Conservation (phyloP, 1,284 basidiomycete genomes). For the Jaminaea rosea region DNA sequence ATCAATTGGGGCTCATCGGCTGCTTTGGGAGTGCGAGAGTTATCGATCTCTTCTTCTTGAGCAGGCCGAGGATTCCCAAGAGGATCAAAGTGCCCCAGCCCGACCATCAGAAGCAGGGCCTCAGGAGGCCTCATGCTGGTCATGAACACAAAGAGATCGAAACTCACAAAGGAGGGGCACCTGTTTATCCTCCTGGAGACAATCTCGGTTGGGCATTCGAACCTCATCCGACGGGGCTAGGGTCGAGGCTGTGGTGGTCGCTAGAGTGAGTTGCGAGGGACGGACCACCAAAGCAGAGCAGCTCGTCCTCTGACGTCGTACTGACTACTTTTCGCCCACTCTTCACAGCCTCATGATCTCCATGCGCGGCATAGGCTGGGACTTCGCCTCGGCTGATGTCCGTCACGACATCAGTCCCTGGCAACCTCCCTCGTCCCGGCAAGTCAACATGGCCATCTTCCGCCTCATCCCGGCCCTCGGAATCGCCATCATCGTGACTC, state of each 20-base stretch:
- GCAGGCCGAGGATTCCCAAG: conserved; percentile 16
- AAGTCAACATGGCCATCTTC: conserved; percentile 17
- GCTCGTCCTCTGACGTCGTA: no score
- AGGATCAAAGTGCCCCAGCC: conserved; percentile 12
- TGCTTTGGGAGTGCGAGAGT: conserved; percentile 19
- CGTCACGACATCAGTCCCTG: conserved; percentile 25
- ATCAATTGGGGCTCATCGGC: conserved; percentile 23
- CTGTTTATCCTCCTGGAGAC: no score
- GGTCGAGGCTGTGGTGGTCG: conserved; percentile 18
- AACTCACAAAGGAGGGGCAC: no score
- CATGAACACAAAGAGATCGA: background rate
- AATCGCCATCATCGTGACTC: conserved; percentile 13
- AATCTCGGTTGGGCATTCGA: background rate
- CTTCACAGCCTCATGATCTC: conserved; percentile 27
- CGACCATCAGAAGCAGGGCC: no score
- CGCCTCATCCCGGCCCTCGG: conserved; percentile 19
- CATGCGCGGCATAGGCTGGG: conserved; percentile 31
- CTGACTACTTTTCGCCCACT: no score
- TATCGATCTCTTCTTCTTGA: conserved; percentile 27
- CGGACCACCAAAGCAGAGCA: no score
- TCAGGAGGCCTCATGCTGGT: background rate
- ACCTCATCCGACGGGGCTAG: background rate
- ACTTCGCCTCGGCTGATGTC: conserved; percentile 25
- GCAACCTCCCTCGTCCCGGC: conserved; percentile 20
- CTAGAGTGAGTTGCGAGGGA: no score